Evolutionary conservation across 345 rosid genomes (phyloP), one percentile per base, ranked within the genome.

Genomic region (Clarkia xantiana): DNA sequence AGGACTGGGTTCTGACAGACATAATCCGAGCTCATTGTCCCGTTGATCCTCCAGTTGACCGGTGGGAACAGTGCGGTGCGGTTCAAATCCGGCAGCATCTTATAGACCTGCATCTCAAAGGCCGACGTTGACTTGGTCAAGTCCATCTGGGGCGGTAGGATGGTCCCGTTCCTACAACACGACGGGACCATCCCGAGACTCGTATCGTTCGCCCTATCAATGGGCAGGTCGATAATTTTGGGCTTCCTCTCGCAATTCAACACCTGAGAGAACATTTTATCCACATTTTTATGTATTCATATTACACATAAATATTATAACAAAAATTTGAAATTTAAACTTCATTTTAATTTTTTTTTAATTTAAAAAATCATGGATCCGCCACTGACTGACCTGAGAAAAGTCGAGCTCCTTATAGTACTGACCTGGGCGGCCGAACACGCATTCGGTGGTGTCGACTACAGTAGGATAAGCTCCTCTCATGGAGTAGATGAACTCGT

Each of bases 161-260:
- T 46, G 0, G 72, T 70, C 17, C 83, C 79, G 15, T 77, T 80
- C 50, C 71, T 55, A 49, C 83, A 80, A 55, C 81, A 80, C 36
- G 52, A 47, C 0, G 76, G 77, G 18, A 75, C 51, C 59, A 23
- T 52, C 14, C 83, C 83, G 17, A 75, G 61, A 20, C 58, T 18
- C 1, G 69, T 36, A 51, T 80, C 77, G 7, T 75, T 68, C 1
- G 60, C 69, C 36, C 57, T 53, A 10, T 64, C 57, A 11, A 34
- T 18, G 3, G 87, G 83, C n/a, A 77, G 54, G 43, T 77, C 83
- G 9, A 58, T 25, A 18, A 77, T 62, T 0, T 66, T 68, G 7
- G 81, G 83, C 16, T 19, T 64, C 49, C 53, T 66, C 53, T 72
- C 50, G 20, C 80, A 80, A 51, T 53, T 71, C 70, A 72, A 5